Base-by-base conservation (phyloP, 2,329 filamentous ascomycete genomes). In the Aschersonia sp. region DNA sequence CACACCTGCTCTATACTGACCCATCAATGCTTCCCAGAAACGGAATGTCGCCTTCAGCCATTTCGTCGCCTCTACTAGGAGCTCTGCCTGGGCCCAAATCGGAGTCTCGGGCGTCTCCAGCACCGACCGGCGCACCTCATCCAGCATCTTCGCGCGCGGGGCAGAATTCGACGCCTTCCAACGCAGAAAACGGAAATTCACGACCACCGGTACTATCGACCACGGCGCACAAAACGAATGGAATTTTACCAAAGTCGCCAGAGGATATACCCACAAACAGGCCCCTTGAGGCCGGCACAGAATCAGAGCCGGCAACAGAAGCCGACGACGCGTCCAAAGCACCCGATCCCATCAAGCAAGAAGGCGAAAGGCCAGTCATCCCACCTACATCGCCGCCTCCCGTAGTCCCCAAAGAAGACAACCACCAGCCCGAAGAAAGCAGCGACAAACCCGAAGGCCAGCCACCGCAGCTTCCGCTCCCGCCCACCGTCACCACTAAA, bases 1-100 rank as follows among this genome's bases (percentile, higher is more conserved):
- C 2, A 38, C 7, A 38, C 12, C 3, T 38, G 12, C 35, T 1
- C 35, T 38, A 20, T 20, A 20, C 20, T 20, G 20, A 20, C 20
- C 20, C 20, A 20, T 20, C 20, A 20, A 20, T 20, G 20, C 20
- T 20, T 20, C 20, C 20, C 35, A 67, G 70, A 35, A 51, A 51
- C 30, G 74, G 72, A 50, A 75, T 80, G 56, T 85, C 86, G 1
- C 80, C 85, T 20, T 82, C 81, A 3, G 70, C 83, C 53, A 77
- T 80, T n/a, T 83, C 87, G 1, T 91, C 89, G 1, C 86, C 87
- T 20, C 74, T 89, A 44, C 71, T 85, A 45, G 75, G 78, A 45
- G 76, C 74, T n/a, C 77, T 87, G 50, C 74, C 78, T 30, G 85
- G 88, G 55, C 69, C 66, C 2, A 73, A 73, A 53, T 72, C 66